Conservation (phyloP, 257 asterid genomes). For the Gentiana dahurica region DNA sequence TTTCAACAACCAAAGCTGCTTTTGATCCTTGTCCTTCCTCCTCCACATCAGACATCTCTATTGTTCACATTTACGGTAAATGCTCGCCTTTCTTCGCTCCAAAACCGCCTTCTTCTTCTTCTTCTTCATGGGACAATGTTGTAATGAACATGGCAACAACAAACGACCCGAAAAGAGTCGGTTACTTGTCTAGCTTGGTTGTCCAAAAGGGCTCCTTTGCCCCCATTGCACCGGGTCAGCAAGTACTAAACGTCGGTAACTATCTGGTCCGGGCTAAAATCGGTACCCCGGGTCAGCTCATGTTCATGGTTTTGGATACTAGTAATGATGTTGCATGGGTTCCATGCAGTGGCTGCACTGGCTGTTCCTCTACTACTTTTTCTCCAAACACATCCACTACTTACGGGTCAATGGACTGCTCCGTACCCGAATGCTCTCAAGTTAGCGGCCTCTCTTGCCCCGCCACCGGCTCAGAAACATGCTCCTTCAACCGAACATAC, state of each 20-base stretch:
- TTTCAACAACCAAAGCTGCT: constrained; percentile 27
- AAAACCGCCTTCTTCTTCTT: constrained; percentile 40
- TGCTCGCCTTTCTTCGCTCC: constrained; percentile 67
- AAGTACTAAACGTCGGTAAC: constrained; percentile 48
- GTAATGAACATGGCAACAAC: constrained; percentile 62
- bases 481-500: constrained; percentile 65
- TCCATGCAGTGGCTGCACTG: constrained; percentile 76
- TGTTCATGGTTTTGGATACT: constrained; percentile 85
- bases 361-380: constrained; percentile 51
- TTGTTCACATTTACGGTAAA: constrained; percentile 63
- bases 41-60: constrained; percentile 50
- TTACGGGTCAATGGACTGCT: constrained; percentile 49
- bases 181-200: constrained; percentile 57
- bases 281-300: constrained; percentile 76
- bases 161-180: constrained; percentile 50
- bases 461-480: constrained; percentile 32
- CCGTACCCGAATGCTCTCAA: constrained; percentile 57
- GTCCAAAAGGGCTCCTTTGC: constrained; percentile 25
- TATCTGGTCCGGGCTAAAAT: constrained; percentile 64
- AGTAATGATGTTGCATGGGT: constrained; percentile 82
- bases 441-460: constrained; percentile 58
- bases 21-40: constrained; percentile 47
- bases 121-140: constrained; percentile 47
- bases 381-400: constrained; percentile 53
- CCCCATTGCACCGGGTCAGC: constrained; percentile 69